phyloP scores from a whole-genome alignment of 306 rosid genomes.

The Glycine latifolia region DNA sequence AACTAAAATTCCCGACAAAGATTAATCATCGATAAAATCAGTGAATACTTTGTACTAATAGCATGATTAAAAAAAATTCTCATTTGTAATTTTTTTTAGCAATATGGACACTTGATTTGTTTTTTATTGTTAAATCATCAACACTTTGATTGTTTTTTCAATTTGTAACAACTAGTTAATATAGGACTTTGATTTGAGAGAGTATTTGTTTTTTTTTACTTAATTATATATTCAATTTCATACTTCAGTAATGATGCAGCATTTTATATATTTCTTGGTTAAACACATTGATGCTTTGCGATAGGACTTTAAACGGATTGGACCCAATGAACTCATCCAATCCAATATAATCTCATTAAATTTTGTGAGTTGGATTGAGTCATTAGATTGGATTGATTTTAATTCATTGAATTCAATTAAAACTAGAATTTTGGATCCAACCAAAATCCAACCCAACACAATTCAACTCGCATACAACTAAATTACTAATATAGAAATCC shows the following conservation, averaged over 20 bases:
- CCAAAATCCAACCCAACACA: too few relatives aligned
- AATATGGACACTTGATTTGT: neutral
- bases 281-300: neutral
- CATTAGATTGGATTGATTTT: too few relatives aligned
- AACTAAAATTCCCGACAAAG: fast-evolving
- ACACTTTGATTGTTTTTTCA: neutral
- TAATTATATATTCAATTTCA: neutral
- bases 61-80: too few relatives aligned
- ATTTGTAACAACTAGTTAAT: neutral
- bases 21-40: too few relatives aligned
- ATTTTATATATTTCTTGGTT: neutral
- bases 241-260: neutral
- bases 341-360: too few relatives aligned
- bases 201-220: neutral
- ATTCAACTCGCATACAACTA: too few relatives aligned
- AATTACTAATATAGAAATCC: too few relatives aligned
- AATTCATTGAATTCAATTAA: too few relatives aligned
- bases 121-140: neutral
- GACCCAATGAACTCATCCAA: too few relatives aligned
- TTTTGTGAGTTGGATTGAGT: too few relatives aligned
- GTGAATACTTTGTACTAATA: too few relatives aligned
- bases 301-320: neutral
- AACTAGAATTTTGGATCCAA: too few relatives aligned
- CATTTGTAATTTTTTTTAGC: neutral
- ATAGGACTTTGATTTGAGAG: neutral